These are phyloP conservation scores for Lenwebbia sp. DNA, from an alignment of 345 rosid species.

Conservation along the genomic window DNA sequence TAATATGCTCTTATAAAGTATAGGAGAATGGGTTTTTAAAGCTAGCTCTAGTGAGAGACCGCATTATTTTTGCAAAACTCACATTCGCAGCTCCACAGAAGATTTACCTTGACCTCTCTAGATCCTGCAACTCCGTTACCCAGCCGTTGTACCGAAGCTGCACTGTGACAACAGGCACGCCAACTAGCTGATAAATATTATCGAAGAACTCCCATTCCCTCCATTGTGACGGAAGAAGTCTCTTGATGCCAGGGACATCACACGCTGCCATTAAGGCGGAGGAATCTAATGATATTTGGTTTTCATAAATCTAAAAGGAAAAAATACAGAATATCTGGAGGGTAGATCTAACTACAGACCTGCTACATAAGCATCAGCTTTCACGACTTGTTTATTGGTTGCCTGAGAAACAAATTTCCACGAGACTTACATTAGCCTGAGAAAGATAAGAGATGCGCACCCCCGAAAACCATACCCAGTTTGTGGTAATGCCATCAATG, in stretches of 20 bases:
- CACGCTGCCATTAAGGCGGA: slow-evolving; percentile 43
- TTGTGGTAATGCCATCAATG: neutral
- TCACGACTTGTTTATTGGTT: slow-evolving; percentile 62
- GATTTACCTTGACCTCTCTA: slow-evolving; percentile 69
- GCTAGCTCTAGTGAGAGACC: neutral
- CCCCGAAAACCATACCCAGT: neutral
- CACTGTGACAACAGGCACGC: slow-evolving; percentile 86
- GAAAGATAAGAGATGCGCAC: neutral
- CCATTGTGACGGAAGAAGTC: slow-evolving; percentile 78
- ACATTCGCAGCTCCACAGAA: neutral
- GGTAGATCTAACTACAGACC: slow-evolving; percentile 19
- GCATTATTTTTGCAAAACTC: neutral
- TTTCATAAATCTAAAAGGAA: neutral
- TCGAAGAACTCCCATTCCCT: slow-evolving; percentile 66
- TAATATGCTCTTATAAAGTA: neutral
- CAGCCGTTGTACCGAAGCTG: slow-evolving; percentile 96
- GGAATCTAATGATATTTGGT: neutral
- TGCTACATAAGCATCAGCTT: slow-evolving; percentile 97
- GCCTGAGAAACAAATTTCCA: slow-evolving; percentile 40
- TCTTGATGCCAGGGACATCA: slow-evolving; percentile 94
- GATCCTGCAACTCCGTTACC: slow-evolving; percentile 88
- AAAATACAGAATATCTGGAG: neutral
- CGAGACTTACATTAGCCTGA: neutral
- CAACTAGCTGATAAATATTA: slow-evolving; percentile 76
- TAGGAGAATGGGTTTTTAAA: neutral